Percentiles rank a stretch among this genome's conserved stretches.
phyloP scores from a whole-genome alignment of 257 asterid species.

The Penstemon eatonii region DNA sequence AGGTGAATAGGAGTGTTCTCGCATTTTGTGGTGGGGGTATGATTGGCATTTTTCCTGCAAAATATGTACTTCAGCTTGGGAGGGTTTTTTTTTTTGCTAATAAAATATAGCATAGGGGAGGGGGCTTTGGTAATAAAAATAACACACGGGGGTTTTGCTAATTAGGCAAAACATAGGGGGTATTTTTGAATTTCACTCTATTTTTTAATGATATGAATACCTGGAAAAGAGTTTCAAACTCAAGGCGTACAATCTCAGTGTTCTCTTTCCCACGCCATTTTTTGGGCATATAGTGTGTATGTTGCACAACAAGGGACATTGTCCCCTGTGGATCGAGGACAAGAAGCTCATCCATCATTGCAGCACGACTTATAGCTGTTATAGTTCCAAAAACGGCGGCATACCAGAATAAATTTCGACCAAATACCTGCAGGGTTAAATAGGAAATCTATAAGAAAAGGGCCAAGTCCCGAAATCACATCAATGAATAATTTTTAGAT shows the following conservation, averaged over 20 bases:
- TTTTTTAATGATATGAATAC: slow-evolving; percentile 34
- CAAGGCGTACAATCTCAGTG: slow-evolving; percentile 61
- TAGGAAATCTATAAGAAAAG: slow-evolving; percentile 18
- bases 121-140: too few relatives aligned
- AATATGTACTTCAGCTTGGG: background rate
- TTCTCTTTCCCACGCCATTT: slow-evolving; percentile 97
- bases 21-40: too few relatives aligned
- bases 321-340: slow-evolving; percentile 83
- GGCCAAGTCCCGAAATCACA: slow-evolving; percentile 4
- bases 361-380: slow-evolving; percentile 96
- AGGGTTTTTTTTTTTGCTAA: background rate
- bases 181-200: background rate
- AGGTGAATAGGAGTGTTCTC: too few relatives aligned
- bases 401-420: slow-evolving; percentile 94
- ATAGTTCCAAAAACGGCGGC: slow-evolving; percentile 97
- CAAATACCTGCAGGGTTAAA: slow-evolving; percentile 69
- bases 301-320: slow-evolving; percentile 82
- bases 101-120: background rate
- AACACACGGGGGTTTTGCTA: background rate
- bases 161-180: background rate
- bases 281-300: slow-evolving; percentile 94
- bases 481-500: slow-evolving; percentile 1
- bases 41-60: too few relatives aligned
- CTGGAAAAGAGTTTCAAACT: slow-evolving; percentile 95
- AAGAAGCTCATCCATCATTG: slow-evolving; percentile 73